phyloP scores from a whole-genome alignment of 2,329 filamentous ascomycete species.

The Ophiostoma ulmi region DNA sequence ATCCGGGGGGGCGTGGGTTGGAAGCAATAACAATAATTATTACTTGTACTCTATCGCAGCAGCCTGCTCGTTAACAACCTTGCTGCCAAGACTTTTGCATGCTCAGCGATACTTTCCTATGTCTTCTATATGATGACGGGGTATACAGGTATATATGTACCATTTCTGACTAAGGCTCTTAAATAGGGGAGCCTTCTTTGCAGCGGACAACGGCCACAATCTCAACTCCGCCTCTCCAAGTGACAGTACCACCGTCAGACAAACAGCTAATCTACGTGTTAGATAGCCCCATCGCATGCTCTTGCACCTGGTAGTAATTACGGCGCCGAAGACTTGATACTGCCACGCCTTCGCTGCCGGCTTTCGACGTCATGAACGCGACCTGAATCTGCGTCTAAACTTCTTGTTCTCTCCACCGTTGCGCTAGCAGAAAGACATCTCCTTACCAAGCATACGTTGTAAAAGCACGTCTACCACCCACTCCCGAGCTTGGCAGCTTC shows the following conservation, averaged over 20 bases:
- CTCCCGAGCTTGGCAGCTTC: background rate
- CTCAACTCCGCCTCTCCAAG: background rate
- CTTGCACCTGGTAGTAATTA: background rate
- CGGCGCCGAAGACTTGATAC: background rate
- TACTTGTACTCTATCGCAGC: background rate
- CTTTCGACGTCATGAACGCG: slow-evolving; percentile 4
- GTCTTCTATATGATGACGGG: background rate
- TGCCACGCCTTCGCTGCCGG: background rate
- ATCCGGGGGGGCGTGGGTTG: background rate
- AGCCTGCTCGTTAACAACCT: slow-evolving; percentile 5
- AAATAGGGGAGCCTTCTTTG: background rate
- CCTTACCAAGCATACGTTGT: too few relatives aligned
- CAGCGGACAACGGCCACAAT: background rate
- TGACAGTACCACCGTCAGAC: background rate
- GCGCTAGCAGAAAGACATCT: background rate
- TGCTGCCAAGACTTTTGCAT: background rate
- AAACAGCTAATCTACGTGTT: background rate
- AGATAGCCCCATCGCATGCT: background rate
- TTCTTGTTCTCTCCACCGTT: background rate
- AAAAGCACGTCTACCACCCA: background rate
- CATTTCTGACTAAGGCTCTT: background rate
- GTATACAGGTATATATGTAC: background rate
- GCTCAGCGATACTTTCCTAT: background rate
- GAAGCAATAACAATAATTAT: background rate
- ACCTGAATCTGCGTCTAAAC: background rate